These are phyloP conservation scores for Myxozyma kluyveri DNA, from an alignment of 805 yeast species.

Conservation along the genomic window DNA sequence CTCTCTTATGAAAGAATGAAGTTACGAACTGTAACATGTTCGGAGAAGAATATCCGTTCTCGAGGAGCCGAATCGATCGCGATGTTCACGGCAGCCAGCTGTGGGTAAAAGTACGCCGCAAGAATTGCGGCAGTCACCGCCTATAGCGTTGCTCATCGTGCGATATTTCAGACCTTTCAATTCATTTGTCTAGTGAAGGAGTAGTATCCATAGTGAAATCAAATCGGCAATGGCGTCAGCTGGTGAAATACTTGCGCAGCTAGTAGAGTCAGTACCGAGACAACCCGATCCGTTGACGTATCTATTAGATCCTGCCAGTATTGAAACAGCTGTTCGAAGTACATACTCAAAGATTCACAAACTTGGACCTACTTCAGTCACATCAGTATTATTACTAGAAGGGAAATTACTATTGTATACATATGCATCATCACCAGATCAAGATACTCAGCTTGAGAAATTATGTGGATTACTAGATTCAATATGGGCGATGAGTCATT, in stretches of 20 bases:
- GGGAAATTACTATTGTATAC: conserved; percentile 19
- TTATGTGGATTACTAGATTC: conserved; percentile 31
- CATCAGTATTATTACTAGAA: conserved; percentile 1
- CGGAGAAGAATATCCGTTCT: neutral
- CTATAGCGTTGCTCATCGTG: no score
- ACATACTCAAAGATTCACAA: no score
- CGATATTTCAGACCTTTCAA: no score
- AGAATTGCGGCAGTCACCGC: no score
- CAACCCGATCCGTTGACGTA: neutral
- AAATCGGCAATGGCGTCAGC: neutral
- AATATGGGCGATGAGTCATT: conserved; percentile 14
- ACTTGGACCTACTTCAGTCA: neutral
- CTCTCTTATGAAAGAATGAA: neutral
- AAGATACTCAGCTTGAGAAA: neutral
- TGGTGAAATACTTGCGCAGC: neutral
- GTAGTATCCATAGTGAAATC: no score
- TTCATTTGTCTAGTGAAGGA: no score
- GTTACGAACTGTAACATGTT: neutral
- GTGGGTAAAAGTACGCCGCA: no score
- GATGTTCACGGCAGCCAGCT: no score
- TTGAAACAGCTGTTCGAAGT: neutral
- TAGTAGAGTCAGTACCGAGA: neutral
- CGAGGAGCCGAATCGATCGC: no score
- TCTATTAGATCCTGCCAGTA: neutral
- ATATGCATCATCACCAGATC: conserved; percentile 15